These are phyloP conservation scores for Albophoma yamanashiensis DNA, from an alignment of 2,329 filamentous ascomycete genomes.

Conservation along the genomic window DNA sequence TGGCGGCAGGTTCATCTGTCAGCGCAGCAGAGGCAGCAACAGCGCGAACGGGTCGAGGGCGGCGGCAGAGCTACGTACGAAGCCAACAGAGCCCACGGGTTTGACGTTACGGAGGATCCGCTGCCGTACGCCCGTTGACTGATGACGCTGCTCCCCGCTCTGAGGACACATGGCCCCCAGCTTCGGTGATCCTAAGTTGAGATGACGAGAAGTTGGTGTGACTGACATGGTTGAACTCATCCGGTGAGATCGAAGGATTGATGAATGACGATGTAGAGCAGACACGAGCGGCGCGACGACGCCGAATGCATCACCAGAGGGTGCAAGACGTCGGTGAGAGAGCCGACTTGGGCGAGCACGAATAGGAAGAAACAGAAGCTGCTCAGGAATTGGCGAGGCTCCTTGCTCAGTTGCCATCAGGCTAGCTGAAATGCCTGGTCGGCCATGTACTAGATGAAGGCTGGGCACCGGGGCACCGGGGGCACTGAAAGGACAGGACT, in stretches of 20 bases:
- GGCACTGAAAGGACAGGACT: background rate
- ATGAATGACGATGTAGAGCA: background rate
- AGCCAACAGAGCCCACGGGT: background rate
- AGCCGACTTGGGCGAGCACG: background rate
- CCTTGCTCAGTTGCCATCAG: background rate
- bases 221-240: background rate
- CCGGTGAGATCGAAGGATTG: background rate
- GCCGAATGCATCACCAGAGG: background rate
- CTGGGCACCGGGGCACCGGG: background rate
- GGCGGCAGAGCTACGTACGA: background rate
- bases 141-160: background rate
- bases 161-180: background rate
- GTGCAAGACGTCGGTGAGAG: background rate
- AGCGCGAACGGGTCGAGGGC: background rate
- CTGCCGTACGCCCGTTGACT: slow-evolving; percentile 1
- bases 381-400: background rate
- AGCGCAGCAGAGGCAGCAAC: background rate
- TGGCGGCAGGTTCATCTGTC: background rate
- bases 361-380: background rate
- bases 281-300: background rate
- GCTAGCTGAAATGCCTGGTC: background rate
- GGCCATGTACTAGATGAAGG: background rate
- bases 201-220: background rate
- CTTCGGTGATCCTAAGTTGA: background rate
- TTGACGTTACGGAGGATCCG: background rate